Base-by-base conservation (phyloP, 768 basidiomycete species). In the Termitomyces sp. region DNA sequence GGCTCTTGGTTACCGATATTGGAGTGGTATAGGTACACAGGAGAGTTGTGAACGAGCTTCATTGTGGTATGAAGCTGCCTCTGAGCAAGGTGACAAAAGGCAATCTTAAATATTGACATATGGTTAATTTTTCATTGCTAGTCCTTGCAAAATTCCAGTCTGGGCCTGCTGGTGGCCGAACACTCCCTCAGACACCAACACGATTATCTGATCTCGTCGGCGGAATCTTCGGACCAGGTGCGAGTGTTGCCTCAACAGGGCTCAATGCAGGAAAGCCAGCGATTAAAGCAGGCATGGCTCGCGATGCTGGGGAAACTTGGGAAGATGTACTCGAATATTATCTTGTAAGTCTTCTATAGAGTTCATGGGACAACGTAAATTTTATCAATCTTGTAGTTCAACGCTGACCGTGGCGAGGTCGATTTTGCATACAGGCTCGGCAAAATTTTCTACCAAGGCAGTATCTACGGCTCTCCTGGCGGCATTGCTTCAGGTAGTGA, bases 361-460 rank as follows among this genome's bases (percentile, higher is more conserved):
- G 15, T 17, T 11, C 11, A 14, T 7, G 17, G 21, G 15, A 12
- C 19, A 2, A 15, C 22, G 38, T 11, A 8, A n/a, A 42, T 56
- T 38, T 56, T 5, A 42, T 37, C 28, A 54, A 37, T 61, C 47
- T 57, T 52, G 45, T 59, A 96, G 88, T 99, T 96, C 71, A 97
- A 98, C 49, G 92, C 96, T 6, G 93, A 98, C 63, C 84, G 93
- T 26, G 93, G 92, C 26, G 91, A 94, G 62, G 83, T 83, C 49
- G 85, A 88, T 59, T 96, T 92, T 67, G 93, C 93, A 2, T 93
- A 90, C 69, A 84, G 91, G 15, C 80, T 98, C 2, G 97, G 93
- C n/a, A 88, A 92, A 70, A 90, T 98, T 10, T 96, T 88, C 72
- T 98, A 99, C 65, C 90, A 94, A 66, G 97, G 97, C 17, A 93